Evolutionary conservation across 75 land plant species (phyloP).

Genomic region (Pinus tabuliformis): DNA sequence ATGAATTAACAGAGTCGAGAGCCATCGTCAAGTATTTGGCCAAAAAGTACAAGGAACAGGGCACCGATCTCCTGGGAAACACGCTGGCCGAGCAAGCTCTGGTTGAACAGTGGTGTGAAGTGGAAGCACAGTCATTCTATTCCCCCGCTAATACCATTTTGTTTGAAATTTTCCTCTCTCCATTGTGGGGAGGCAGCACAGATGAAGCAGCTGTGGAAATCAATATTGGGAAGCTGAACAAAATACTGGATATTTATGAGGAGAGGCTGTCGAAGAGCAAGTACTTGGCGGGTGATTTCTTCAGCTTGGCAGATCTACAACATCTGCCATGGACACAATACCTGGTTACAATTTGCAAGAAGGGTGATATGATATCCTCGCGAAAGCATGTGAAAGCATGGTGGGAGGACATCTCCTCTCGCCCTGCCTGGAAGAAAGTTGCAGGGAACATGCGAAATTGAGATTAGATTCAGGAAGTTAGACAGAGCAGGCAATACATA

Average conservation of each 20-base stretch:
- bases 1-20: slow-evolving; percentile 34
- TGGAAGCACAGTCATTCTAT: slow-evolving; percentile 39
- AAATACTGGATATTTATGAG: slow-evolving; percentile 64
- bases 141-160: slow-evolving; percentile 15
- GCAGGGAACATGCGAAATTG: slow-evolving; percentile 8
- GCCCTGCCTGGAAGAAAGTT: slow-evolving; percentile 48
- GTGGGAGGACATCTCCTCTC: slow-evolving; percentile 30
- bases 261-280: slow-evolving; percentile 25
- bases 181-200: slow-evolving; percentile 1
- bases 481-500: no score
- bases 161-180: slow-evolving; percentile 12
- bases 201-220: slow-evolving; percentile 28
- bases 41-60: slow-evolving; percentile 13
- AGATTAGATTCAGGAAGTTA: no score
- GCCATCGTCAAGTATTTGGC: slow-evolving; percentile 32
- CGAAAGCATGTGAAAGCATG: slow-evolving; percentile 25
- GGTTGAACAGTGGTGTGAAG: slow-evolving; percentile 32
- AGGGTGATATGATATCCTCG: background rate
- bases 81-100: slow-evolving; percentile 10
- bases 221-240: slow-evolving; percentile 32
- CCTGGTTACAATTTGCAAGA: background rate
- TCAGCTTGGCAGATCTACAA: slow-evolving; percentile 49
- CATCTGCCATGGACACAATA: slow-evolving; percentile 29
- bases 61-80: slow-evolving; percentile 16
- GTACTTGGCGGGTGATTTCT: slow-evolving; percentile 51